These are phyloP conservation scores for Agrocybe pediades DNA, from an alignment of 768 basidiomycete species.

Conservation along the genomic window DNA sequence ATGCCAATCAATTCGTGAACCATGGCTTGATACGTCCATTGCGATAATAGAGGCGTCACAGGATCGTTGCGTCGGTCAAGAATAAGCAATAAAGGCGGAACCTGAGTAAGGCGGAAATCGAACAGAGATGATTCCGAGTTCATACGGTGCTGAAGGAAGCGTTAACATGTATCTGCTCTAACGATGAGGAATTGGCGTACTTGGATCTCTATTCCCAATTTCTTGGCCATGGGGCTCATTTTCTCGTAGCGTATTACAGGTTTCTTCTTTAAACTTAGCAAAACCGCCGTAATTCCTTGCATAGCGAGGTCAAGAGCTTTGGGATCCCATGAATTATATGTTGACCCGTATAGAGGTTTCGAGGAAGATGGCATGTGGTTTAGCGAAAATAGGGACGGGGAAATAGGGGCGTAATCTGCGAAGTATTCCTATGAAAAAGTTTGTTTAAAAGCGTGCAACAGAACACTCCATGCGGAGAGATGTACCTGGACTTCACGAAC, in stretches of 20 bases:
- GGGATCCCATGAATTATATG: slow-evolving; percentile 73
- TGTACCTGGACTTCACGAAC: slow-evolving; percentile 95
- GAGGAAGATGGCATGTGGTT: slow-evolving; percentile 68
- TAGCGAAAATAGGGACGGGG: slow-evolving; percentile 86
- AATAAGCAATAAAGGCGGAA: slow-evolving; percentile 87
- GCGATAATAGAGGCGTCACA: slow-evolving; percentile 91
- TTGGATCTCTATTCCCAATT: slow-evolving; percentile 84
- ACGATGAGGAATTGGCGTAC: slow-evolving; percentile 40
- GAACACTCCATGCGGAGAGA: not conserved
- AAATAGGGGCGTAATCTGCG: slow-evolving; percentile 90
- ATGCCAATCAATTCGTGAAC: slow-evolving; percentile 95
- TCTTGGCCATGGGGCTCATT: slow-evolving; percentile 91
- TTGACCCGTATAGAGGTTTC: slow-evolving; percentile 71
- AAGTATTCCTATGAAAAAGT: slow-evolving; percentile 83
- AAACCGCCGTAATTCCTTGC: slow-evolving; percentile 79
- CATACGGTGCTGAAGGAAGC: slow-evolving; percentile 63
- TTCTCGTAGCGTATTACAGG: slow-evolving; percentile 93
- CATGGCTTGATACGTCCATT: slow-evolving; percentile 99
- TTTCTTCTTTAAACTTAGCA: slow-evolving; percentile 95
- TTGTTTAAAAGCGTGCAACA: not conserved
- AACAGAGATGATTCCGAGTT: slow-evolving; percentile 83
- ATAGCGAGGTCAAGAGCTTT: slow-evolving; percentile 76
- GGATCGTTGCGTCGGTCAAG: slow-evolving; percentile 97
- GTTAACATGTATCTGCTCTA: not conserved
- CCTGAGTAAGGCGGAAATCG: slow-evolving; percentile 88